Base-by-base conservation (phyloP, 2,329 filamentous ascomycete genomes). In the Aspergillus jensenii region DNA sequence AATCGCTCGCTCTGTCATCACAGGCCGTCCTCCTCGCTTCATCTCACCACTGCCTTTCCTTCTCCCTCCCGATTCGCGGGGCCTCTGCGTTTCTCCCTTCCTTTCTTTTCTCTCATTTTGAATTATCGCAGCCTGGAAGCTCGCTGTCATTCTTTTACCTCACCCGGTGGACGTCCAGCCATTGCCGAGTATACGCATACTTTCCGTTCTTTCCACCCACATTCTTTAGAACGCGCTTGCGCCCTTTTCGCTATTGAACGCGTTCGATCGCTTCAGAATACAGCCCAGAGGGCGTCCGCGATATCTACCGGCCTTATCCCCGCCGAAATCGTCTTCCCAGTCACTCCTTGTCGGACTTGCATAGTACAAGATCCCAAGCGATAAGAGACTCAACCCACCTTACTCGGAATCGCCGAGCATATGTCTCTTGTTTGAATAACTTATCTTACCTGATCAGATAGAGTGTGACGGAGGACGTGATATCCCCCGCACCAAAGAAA, bases 91-190 rank as follows among this genome's bases (percentile, higher is more conserved):
- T 41, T 56, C 60, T 45, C 57, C 46, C 47, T 46, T 56, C 44
- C 52, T 48, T 49, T 57, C 48, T 46, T 50, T 52, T 52, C 57
- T 39, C 58, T 59, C 51, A 25, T 44, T 45, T 61, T 54, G 59
- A 52, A 56, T 57, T 55, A 52, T 61, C 62, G 64, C 62, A 61
- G 66, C 67, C 65, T 68, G 66, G 71, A 67, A 66, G 67, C 69
- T 71, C 68, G 71, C 71, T 67, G 69, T 68, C 70, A 67, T 69
- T 74, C 71, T 62, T 73, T 74, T 70, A 67, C 68, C 66, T 59
- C 66, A 65, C 48, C 61, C 61, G 60, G 65, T 58, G 63, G 58
- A 60, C 49, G 41, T 52, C 62, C 56, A 59, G 59, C 58, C 55
- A 23, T 48, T 47, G 33, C 52, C 54, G 43, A 57, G 40, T 59